Evolutionary conservation across 768 basidiomycete genomes (phyloP), one percentile per base, ranked within the genome.

Genomic region (Lenzites betulinus): DNA sequence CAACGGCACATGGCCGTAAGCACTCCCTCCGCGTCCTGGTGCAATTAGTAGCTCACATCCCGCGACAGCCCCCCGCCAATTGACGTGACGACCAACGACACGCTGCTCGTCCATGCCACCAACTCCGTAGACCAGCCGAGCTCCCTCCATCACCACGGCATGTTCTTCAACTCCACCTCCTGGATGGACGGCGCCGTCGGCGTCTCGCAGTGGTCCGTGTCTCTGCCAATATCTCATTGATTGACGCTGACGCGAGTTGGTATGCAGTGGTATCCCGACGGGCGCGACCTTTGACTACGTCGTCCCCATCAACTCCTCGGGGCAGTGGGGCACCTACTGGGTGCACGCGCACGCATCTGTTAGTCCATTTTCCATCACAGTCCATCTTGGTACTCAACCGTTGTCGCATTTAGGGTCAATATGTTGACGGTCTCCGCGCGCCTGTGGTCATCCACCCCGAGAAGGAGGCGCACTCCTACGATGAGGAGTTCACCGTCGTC

Each of bases 1-100:
- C 51, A 98, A 98, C 70, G 85, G 86, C 20, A 89, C 91, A 6
- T 98, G 95, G 96, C 95, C 95, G 89, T 95, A 73, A 72, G 93
- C 79, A 20, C 51, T 53, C 16, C 13, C n/a, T n/a, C n/a, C 41
- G 54, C 39, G 22, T 48, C 57, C 42, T 25, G 25, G 1, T 38
- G 53, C 18, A 1, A 11, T 23, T 33, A 23, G 12, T 36, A 18
- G 20, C 23, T 44, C n/a, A 25, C 44, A 13, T 30, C 18, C 23
- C 16, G 8, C 20, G 6, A n/a, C 50, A 95, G 92, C 26, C 93
- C 92, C 1, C 95, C 95, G 0, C 87, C 92, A 0, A 77, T 97
- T 60, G 83, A 87, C 25, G 83, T 94, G 12, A 81, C 80, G 62
- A 81, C 84, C 6, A 81, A 80, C 20, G 93, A 98, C 72, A 83